phyloP scores from a whole-genome alignment of 83 land plant species.

The Larix sibirica region DNA sequence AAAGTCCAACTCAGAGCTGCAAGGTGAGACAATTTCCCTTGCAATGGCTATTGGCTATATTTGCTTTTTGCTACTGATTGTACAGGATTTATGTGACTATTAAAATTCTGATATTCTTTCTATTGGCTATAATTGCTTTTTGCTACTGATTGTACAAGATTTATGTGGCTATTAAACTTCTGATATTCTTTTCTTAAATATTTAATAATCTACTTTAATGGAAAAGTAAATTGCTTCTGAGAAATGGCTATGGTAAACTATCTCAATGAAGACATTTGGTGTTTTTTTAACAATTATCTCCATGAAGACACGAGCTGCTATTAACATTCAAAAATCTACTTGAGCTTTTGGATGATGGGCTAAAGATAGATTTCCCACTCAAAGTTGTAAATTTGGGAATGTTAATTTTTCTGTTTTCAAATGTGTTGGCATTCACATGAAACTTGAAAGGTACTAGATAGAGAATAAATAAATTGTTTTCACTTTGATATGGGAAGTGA shows the following conservation, averaged over 20 bases:
- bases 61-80: not conserved
- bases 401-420: too few species aligned
- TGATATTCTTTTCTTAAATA: not conserved
- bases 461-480: too few species aligned
- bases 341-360: too few species aligned
- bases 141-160: not conserved
- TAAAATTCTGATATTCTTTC: not conserved
- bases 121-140: not conserved
- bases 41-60: not conserved
- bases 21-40: constrained; percentile 45
- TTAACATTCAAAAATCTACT: too few species aligned
- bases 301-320: too few species aligned
- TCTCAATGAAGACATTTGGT: not conserved
- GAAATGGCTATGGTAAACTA: not conserved
- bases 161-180: not conserved
- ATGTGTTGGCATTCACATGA: too few species aligned
- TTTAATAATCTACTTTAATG: not conserved
- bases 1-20: constrained; percentile 84
- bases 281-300: too few species aligned
- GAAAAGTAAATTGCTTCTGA: not conserved
- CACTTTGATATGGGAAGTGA: too few species aligned
- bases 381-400: too few species aligned
- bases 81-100: not conserved
- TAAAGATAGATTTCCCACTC: too few species aligned
- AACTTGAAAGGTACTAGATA: too few species aligned